Percentiles rank a stretch among this genome's conserved stretches.
Evolutionary conservation across 768 basidiomycete species (phyloP).

Genomic region (Phylloporus sp.): DNA sequence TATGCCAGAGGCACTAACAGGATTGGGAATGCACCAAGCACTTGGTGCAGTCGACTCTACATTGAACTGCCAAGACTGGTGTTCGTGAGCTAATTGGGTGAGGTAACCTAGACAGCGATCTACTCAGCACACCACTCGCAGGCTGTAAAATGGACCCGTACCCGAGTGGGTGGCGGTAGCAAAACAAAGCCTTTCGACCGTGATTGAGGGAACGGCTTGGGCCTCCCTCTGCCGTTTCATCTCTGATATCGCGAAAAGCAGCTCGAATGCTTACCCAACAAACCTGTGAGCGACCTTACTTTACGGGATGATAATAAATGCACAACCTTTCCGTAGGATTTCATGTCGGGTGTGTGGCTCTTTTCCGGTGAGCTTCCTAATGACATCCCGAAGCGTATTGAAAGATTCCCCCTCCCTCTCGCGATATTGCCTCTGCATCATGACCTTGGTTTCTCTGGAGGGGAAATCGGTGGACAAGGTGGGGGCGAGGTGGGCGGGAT

Average conservation of each 20-base stretch:
- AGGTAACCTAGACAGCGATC: conserved; percentile 2
- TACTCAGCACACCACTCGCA: not conserved
- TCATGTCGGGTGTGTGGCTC: conserved; percentile 19
- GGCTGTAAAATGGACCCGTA: not conserved
- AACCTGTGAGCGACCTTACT: not conserved
- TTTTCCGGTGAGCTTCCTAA: conserved; percentile 17
- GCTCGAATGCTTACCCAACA: conserved; percentile 1
- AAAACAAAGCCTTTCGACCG: not conserved
- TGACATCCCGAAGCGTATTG: conserved; percentile 7
- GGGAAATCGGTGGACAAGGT: not conserved
- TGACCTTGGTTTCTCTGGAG: conserved; percentile 10
- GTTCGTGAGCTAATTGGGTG: not conserved
- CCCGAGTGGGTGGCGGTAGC: not conserved
- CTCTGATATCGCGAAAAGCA: not conserved
- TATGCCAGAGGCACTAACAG: not conserved
- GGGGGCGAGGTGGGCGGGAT: not conserved
- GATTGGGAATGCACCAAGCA: not conserved
- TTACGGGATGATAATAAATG: not conserved
- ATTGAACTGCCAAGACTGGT: not conserved
- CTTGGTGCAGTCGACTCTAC: not conserved
- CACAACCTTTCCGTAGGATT: conserved; percentile 20
- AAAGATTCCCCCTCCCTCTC: conserved; percentile 19
- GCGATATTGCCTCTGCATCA: conserved; percentile 20
- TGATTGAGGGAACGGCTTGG: not conserved
- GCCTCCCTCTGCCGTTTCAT: not conserved